phyloP scores from a whole-genome alignment of 495 filamentous ascomycete species.

The Penicillium bialowiezense region DNA sequence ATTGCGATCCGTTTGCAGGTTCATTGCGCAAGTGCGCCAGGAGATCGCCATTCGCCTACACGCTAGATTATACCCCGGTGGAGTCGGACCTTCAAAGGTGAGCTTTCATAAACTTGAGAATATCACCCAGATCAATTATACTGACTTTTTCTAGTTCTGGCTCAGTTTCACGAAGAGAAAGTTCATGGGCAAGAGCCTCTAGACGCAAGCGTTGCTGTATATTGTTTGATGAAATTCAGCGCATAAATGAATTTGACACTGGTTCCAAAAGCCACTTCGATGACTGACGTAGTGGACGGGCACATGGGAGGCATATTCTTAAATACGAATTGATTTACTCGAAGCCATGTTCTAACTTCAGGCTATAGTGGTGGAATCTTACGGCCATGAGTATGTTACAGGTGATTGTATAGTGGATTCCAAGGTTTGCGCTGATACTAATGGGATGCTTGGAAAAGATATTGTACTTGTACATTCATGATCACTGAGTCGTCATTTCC shows the following conservation, averaged over 20 bases:
- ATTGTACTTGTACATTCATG: neutral
- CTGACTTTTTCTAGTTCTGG: slow-evolving; percentile 67
- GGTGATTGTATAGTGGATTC: slow-evolving; percentile 4
- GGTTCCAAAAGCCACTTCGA: slow-evolving; percentile 5
- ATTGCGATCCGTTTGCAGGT: slow-evolving; percentile 30
- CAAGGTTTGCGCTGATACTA: neutral
- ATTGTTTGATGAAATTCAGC: slow-evolving; percentile 34
- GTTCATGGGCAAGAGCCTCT: slow-evolving; percentile 96
- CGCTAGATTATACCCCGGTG: slow-evolving; percentile 82
- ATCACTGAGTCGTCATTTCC: slow-evolving; percentile 28
- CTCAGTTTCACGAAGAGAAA: slow-evolving; percentile 97
- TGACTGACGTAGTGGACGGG: slow-evolving; percentile 7
- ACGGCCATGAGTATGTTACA: too few species aligned
- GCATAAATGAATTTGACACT: slow-evolving; percentile 27
- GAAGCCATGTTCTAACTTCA: neutral
- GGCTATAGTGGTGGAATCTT: neutral
- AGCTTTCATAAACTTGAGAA: slow-evolving; percentile 11
- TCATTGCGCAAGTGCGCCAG: slow-evolving; percentile 88
- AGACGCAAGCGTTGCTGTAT: slow-evolving; percentile 27
- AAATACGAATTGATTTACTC: neutral
- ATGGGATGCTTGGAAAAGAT: slow-evolving; percentile 4
- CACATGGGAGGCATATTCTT: neutral
- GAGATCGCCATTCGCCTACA: slow-evolving; percentile 81
- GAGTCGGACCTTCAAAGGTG: slow-evolving; percentile 80
- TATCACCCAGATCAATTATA: neutral